Evolutionary conservation across 352 stramenopile species (phyloP).

Genomic region (Phytophthora ramorum): DNA sequence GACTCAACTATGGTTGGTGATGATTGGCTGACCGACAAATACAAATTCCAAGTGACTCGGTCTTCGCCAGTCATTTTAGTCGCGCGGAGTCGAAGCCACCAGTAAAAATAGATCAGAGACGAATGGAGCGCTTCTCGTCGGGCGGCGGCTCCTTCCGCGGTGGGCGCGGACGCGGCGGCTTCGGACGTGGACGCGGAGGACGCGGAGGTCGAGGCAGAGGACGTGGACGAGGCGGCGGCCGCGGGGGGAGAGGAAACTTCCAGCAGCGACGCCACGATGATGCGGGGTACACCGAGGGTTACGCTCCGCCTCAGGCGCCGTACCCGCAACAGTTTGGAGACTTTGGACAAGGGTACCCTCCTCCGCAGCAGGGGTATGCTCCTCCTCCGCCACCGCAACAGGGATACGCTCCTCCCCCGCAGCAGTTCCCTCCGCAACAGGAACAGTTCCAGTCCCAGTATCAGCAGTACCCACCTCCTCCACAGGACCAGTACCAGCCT

Average conservation of each 20-base stretch:
- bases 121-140: constrained; percentile 30
- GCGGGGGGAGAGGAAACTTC: constrained; percentile 14
- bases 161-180: constrained; percentile 34
- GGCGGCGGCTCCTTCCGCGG: constrained; percentile 36
- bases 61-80: constrained; percentile 18
- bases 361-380: constrained; percentile 17
- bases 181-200: constrained; percentile 37
- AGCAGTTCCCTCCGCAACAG: background rate
- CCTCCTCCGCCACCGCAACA: constrained; percentile 9
- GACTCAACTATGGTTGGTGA: too few species aligned
- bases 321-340: constrained; percentile 17
- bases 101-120: constrained; percentile 1
- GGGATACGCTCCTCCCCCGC: constrained; percentile 6
- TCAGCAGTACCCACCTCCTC: constrained; percentile 14
- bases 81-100: background rate
- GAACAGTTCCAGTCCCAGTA: constrained; percentile 21
- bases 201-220: constrained; percentile 40
- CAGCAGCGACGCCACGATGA: constrained; percentile 30
- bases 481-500: constrained; percentile 15
- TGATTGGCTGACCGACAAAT: background rate
- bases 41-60: background rate
- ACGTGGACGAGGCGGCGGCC: constrained; percentile 35
- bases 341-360: constrained; percentile 15
- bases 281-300: constrained; percentile 25
- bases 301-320: constrained; percentile 3